phyloP scores from a whole-genome alignment of 1,139 yeast species.

The Yamadazyma friedrichii region DNA sequence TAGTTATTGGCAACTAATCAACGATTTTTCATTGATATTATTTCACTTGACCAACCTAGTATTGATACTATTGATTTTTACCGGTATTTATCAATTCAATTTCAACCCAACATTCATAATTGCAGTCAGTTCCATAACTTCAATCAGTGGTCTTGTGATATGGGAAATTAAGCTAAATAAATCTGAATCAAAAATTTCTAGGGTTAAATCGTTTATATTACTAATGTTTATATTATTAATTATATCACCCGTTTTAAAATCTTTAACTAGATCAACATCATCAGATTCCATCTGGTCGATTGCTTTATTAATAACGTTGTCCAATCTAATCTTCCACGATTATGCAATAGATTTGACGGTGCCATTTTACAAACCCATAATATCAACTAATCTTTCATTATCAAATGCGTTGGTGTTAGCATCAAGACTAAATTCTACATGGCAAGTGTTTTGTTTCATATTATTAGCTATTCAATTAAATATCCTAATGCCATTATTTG shows the following conservation, averaged over 20 bases:
- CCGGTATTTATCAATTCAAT: slow-evolving; percentile 48
- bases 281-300: slow-evolving; percentile 96
- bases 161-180: slow-evolving; percentile 13
- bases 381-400: slow-evolving; percentile 79
- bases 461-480: slow-evolving; percentile 69
- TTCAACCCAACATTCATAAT: slow-evolving; percentile 48
- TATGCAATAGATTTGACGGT: slow-evolving; percentile 46
- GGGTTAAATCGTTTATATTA: slow-evolving; percentile 61
- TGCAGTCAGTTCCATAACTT: slow-evolving; percentile 20
- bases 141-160: slow-evolving; percentile 29
- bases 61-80: slow-evolving; percentile 60
- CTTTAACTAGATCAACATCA: slow-evolving; percentile 84
- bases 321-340: slow-evolving; percentile 68
- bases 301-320: slow-evolving; percentile 70
- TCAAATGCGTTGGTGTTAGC: slow-evolving; percentile 90
- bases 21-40: slow-evolving; percentile 69
- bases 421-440: slow-evolving; percentile 70
- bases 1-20: slow-evolving; percentile 58
- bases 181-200: slow-evolving; percentile 13
- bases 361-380: slow-evolving; percentile 49
- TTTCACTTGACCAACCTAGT: slow-evolving; percentile 63
- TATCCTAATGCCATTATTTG: slow-evolving; percentile 71
- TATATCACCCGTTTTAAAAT: slow-evolving; percentile 84
- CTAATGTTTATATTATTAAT: slow-evolving; percentile 71
- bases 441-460: slow-evolving; percentile 80